phyloP scores from a whole-genome alignment of 192 early-diverging fungal genomes.

The Kappamyces sp. region DNA sequence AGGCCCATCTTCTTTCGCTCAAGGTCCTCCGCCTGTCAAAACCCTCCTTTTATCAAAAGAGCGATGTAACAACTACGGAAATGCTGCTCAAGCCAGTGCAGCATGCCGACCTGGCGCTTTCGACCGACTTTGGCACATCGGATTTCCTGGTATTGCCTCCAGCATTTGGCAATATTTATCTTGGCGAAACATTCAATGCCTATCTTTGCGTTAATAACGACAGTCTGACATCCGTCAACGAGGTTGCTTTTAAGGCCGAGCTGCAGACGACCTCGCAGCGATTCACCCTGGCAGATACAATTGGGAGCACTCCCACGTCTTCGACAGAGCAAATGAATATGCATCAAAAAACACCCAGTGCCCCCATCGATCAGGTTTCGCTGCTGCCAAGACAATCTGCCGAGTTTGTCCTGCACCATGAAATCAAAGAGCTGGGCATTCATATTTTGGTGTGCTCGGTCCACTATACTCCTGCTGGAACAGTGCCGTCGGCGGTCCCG shows the following conservation, averaged over 20 bases:
- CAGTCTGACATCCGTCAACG: constrained; percentile 52
- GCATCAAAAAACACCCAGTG: constrained; percentile 1
- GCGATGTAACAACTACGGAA: too few relatives aligned
- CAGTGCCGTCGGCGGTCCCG: constrained; percentile 16
- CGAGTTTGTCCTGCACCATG: constrained; percentile 79
- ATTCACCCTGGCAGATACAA: constrained; percentile 65
- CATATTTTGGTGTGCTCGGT: constrained; percentile 88
- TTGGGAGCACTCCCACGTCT: constrained; percentile 22
- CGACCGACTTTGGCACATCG: too few relatives aligned
- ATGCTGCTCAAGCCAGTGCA: too few relatives aligned
- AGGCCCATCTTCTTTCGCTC: too few relatives aligned
- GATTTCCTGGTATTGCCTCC: constrained; percentile 74
- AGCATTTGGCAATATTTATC: constrained; percentile 87
- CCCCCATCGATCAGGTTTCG: constrained; percentile 20
- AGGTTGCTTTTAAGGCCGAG: constrained; percentile 71
- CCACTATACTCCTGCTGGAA: constrained; percentile 57
- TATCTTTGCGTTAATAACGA: constrained; percentile 91
- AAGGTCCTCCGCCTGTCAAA: too few relatives aligned
- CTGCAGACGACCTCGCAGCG: constrained; percentile 83
- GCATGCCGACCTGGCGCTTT: too few relatives aligned
- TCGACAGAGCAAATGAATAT: constrained; percentile 1
- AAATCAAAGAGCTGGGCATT: constrained; percentile 91
- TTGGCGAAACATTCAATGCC: constrained; percentile 85
- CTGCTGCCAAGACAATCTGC: constrained; percentile 65
- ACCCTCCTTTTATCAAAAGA: too few relatives aligned